Base-by-base conservation (phyloP, 257 asterid species). In the Lantana camara region DNA sequence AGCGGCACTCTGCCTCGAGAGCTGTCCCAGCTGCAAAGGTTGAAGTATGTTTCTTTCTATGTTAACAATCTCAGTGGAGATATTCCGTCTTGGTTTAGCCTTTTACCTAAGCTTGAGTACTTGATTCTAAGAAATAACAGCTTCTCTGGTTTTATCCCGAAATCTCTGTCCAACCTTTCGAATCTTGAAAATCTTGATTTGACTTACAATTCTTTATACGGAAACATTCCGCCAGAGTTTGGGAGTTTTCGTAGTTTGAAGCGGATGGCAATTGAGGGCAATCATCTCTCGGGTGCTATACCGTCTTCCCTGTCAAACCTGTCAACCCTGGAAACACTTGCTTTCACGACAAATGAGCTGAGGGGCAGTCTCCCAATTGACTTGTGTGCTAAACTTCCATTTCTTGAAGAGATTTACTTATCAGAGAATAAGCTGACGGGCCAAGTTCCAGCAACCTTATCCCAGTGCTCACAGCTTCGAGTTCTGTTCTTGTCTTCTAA, bases 201-300 rank as follows among this genome's bases (percentile, higher is more conserved):
- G 20, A 38, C 44, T 46, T 22, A 15, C 14, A 77, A 77, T 52
- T 68, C 59, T 57, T 27, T 77, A 58, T 22, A 37, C 6, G 76
- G 76, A 45, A 19, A 14, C 8, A 21, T 68, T 23, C 72, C 82
- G 14, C 17, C 46, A 0, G 23, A 57, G 64, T 29, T 41, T 14
- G 47, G 66, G 22, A 21, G 52, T 49, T 48, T 77, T 27, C 70
- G 57, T 9, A 20, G 46, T 34, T 60, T 77, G 17, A 49, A 46
- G 16, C 42, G 27, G 1, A 38, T 77, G 69, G 48, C 46, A n/a
- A 48, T 77, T 6, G 8, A 47, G 1, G 11, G 44, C 21, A 72
- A 77, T 24, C 40, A 57, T 1, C 59, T 77, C 17, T 52, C 70
- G 2, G 71, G 79, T 24, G 13, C 40, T n/a, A 51, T 77, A 42